Evolutionary conservation across 306 rosid species (phyloP), one percentile per base, ranked within the genome.

Genomic region (Crataegus laevigata): DNA sequence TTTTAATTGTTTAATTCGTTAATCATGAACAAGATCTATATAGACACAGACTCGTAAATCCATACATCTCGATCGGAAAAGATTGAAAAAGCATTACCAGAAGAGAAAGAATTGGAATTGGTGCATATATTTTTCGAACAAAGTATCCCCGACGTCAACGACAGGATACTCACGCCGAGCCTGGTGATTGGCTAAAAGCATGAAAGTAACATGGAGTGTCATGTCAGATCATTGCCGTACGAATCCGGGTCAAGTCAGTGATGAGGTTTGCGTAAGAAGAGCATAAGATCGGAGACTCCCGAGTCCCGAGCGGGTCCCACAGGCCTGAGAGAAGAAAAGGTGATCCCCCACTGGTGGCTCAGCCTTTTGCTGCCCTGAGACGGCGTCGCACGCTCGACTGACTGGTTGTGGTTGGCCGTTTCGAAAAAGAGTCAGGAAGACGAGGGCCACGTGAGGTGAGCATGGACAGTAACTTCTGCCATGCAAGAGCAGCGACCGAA

Each of bases 381-480:
- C 71, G 82, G 78, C 74, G 78, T 82, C 77, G 80, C 77, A 64
- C 52, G 71, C 66, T 68, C 28, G 32, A 13, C 65, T 12, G 65
- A 7, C 32, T 13, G 32, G 13, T n/a, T 55, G 11, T 9, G 13
- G 61, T 55, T 3, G 13, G 61, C 61, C 21, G 18, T 13, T 26
- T 25, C 30, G 18, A 15, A 28, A 60, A 12, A 1, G 21, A 8
- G 19, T 36, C 38, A 34, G 15, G 17, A 1, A 17, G 14, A 57
- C 26, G 65, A 60, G 62, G 69, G 73, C 78, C 84, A 85, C 82
- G 88, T 82, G 86, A 82, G 84, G 34, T 30, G 60, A 12, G 81
- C 73, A 17, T 77, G 80, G 77, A 64, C 62, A 71, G 84, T 73
- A 77, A 82, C 79, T 85, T 79, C 84, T 79, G 86, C 77, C 84